Evolutionary conservation across 148 eudicot species (phyloP), one percentile per base, ranked within the genome.

Genomic region (Tetragonia tetragonoides): DNA sequence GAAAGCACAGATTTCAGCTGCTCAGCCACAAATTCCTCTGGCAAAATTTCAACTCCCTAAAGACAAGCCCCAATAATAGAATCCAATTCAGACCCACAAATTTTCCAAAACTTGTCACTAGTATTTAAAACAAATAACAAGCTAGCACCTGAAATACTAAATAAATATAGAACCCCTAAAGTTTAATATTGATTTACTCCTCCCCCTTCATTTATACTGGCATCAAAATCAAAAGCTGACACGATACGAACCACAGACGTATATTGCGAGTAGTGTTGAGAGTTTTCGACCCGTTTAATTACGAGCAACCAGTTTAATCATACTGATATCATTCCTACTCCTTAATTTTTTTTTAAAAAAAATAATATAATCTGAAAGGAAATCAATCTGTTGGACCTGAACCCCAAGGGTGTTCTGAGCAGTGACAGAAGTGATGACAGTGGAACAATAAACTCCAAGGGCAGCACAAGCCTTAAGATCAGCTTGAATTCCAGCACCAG

Each of bases 401-500:
- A 94, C 98, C 9, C 98, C 98, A 37, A 84, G 68, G 14, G 98
- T 94, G 80, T 94, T 94, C 81, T 94, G 98, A 24, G 98, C 97
- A 60, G 98, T 94, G 78, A 94, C 79, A 77, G 97, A 90, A 44
- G 98, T 94, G 84, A 94, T 88, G 28, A 94, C 98, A 66, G 93
- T 94, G 57, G 98, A 94, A 51, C 98, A 94, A 73, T 90, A 94
- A n/a, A 92, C 95, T 5, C 97, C 93, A 4, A 90, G 90, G 2
- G 97, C 90, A 40, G 94, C 92, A 70, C 98, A 94, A 38, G 98
- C 76, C 85, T 94, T 94, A 24, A 94, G 73, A 53, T 94, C 98
- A 24, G 98, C 98, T 75, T 94, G 98, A 70, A 94, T 87, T 20
- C 98, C 98, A 10, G 98, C 98, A 15, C 98, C 98, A 24, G 90